Conservation (phyloP, 108 stramenopile species). For the Cyclostephanos invisitatus region DNA sequence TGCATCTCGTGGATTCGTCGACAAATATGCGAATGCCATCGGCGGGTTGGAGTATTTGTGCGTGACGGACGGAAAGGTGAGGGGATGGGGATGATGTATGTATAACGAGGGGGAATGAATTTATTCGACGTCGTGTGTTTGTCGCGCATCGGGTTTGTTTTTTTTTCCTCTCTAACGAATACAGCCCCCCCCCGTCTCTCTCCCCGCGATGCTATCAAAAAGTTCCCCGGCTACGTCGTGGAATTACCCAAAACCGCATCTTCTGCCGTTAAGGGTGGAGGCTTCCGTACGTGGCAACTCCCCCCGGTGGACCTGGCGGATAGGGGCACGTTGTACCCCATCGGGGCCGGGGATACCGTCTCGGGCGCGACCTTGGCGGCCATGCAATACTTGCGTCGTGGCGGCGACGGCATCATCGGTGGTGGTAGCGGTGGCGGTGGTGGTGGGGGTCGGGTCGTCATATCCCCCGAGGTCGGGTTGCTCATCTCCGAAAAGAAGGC, state of each 20-base stretch:
- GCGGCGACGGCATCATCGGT: background rate
- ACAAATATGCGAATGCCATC: slow-evolving; percentile 40
- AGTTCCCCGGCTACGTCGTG: slow-evolving; percentile 67
- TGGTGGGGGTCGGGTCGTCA: slow-evolving; percentile 10
- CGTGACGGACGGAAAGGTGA: slow-evolving; percentile 34
- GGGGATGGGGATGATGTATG: background rate
- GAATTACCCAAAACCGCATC: slow-evolving; percentile 21
- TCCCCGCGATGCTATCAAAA: background rate
- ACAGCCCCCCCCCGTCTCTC: background rate
- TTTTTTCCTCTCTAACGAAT: background rate
- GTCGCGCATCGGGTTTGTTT: too few relatives aligned
- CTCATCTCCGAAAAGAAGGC: slow-evolving; percentile 4
- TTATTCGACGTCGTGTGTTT: background rate
- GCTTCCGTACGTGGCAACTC: slow-evolving; percentile 47
- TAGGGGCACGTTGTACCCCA: slow-evolving; percentile 63
- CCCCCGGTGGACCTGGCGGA: slow-evolving; percentile 46
- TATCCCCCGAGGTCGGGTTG: slow-evolving; percentile 7
- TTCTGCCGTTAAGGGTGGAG: background rate
- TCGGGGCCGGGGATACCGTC: slow-evolving; percentile 88
- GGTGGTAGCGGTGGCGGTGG: slow-evolving; percentile 14
- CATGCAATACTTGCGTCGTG: slow-evolving; percentile 58
- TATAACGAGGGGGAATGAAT: too few relatives aligned
- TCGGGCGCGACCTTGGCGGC: slow-evolving; percentile 83
- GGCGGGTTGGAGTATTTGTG: slow-evolving; percentile 58
- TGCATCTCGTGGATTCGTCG: slow-evolving; percentile 51